A percentile compares a stretch with the other conserved stretches of the same genome.
Evolutionary conservation across 495 filamentous ascomycete species (phyloP).

Genomic region (Hapsidospora chrysogenum): DNA sequence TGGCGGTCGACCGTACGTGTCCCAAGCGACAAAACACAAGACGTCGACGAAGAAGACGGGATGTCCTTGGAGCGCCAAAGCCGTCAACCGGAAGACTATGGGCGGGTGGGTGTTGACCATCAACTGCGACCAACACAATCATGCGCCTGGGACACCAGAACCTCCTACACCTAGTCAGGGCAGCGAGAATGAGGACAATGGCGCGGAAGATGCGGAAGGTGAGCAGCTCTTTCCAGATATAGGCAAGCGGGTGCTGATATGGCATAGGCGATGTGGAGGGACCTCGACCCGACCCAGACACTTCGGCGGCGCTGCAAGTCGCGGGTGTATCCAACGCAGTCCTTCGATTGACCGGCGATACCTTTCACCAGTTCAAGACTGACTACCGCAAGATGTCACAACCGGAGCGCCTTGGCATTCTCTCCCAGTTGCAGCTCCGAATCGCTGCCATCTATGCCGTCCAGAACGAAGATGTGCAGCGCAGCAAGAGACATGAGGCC

Average conservation of each 20-base stretch:
- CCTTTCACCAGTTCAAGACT: slow-evolving; percentile 4
- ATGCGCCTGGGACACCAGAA: slow-evolving; percentile 4
- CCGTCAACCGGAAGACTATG: slow-evolving; percentile 4
- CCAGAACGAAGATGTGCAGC: slow-evolving; percentile 5
- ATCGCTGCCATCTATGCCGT: slow-evolving; percentile 5
- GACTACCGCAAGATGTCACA: slow-evolving; percentile 4
- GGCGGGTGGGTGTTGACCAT: slow-evolving; percentile 4
- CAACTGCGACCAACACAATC: slow-evolving; percentile 5
- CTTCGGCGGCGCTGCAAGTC: not conserved
- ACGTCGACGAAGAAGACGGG: slow-evolving; percentile 5
- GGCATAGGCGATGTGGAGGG: not conserved
- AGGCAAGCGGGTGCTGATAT: too few species aligned
- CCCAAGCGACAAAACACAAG: slow-evolving; percentile 3
- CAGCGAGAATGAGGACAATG: slow-evolving; percentile 2
- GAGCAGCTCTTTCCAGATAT: too few species aligned
- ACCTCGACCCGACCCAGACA: not conserved
- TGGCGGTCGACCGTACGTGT: slow-evolving; percentile 4
- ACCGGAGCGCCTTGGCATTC: slow-evolving; percentile 3
- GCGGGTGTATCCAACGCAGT: slow-evolving; percentile 2
- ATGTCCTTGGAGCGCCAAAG: slow-evolving; percentile 5
- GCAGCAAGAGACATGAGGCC: slow-evolving; percentile 1
- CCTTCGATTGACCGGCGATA: slow-evolving; percentile 4
- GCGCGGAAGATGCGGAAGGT: not conserved
- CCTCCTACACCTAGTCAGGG: slow-evolving; percentile 2
- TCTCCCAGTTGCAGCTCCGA: slow-evolving; percentile 3